Conservation (phyloP, 169 alveolate species). For the Eimeria maxima region DNA sequence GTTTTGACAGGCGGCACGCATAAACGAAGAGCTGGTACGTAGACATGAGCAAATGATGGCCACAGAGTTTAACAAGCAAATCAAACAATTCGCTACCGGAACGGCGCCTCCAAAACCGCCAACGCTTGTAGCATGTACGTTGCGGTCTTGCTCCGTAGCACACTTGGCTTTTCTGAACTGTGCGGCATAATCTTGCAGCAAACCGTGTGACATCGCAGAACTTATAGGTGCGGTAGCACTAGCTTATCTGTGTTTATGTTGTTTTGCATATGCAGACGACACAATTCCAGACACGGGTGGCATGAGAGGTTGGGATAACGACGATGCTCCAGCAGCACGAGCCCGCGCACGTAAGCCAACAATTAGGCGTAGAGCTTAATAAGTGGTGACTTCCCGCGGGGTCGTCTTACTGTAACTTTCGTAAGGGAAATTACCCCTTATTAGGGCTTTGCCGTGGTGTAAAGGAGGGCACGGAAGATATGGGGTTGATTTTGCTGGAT, state of each 20-base stretch:
- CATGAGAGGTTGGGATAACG: constrained; percentile 50
- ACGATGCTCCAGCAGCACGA: constrained; percentile 49
- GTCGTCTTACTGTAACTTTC: background rate
- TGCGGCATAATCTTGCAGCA: background rate
- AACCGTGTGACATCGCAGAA: background rate
- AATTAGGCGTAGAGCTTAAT: background rate
- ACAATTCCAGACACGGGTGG: constrained; percentile 55
- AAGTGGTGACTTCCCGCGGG: background rate
- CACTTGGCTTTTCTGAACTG: background rate
- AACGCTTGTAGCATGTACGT: constrained; percentile 69
- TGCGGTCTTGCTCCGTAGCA: background rate
- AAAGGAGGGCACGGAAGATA: too few species aligned
- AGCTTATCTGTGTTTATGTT: background rate
- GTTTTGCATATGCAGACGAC: background rate
- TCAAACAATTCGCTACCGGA: constrained; percentile 77
- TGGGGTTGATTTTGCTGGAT: background rate
- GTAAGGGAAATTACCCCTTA: background rate
- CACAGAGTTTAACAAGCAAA: constrained; percentile 77
- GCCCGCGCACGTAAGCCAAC: constrained; percentile 63
- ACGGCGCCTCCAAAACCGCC: constrained; percentile 74
- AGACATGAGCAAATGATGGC: constrained; percentile 82
- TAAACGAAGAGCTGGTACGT: constrained; percentile 81
- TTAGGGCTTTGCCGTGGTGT: too few species aligned
- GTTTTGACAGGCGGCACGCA: constrained; percentile 72
- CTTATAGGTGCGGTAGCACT: background rate